Evolutionary conservation across 345 rosid genomes (phyloP), one percentile per base, ranked within the genome.

Genomic region (Gossypium thurberi): DNA sequence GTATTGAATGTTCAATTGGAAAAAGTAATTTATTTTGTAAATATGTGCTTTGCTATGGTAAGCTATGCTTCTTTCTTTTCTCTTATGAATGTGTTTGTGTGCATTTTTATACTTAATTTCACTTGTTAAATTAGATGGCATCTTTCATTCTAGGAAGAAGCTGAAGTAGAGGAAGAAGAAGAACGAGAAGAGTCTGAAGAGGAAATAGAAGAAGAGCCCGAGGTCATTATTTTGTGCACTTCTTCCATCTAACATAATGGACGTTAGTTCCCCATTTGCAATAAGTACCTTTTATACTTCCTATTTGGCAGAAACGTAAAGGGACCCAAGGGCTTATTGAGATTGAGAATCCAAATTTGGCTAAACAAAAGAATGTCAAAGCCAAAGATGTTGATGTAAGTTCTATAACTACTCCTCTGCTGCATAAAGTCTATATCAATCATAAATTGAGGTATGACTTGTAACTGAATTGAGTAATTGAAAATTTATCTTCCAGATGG

Each of bases 321-420:
- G 98, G 99, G 10, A 82, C 86, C 55, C 87, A 92, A 77, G 83
- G 97, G 69, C 63, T 95, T 64, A 91, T 95, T 74, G 86, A 89
- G 85, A 88, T 88, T 76, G 92, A 91, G 40, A 95, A 95, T 79
- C 99, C 98, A 73, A 95, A 95, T 77, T 44, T 91, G 76, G 94
- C 33, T 0, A 90, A 87, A 81, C 74, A 82, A 15, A 95, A 88
- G 89, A 91, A 84, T 71, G 18, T 86, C 78, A 87, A 85, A 81
- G 94, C 88, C 33, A 82, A 78, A 75, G 87, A 90, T 70, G 75
- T 78, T 62, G 92, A 90, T 80, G 94, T 90, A 78, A 86, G 89
- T 77, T 60, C 2, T 26, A 23, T 44, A 55, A 17, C 61, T 17
- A 46, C 53, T 72, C 23, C 65, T 56, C 66, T 43, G 56, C 56